These are phyloP conservation scores for Gyromitra esculenta DNA, from an alignment of 2,329 filamentous ascomycete genomes.

Conservation along the genomic window DNA sequence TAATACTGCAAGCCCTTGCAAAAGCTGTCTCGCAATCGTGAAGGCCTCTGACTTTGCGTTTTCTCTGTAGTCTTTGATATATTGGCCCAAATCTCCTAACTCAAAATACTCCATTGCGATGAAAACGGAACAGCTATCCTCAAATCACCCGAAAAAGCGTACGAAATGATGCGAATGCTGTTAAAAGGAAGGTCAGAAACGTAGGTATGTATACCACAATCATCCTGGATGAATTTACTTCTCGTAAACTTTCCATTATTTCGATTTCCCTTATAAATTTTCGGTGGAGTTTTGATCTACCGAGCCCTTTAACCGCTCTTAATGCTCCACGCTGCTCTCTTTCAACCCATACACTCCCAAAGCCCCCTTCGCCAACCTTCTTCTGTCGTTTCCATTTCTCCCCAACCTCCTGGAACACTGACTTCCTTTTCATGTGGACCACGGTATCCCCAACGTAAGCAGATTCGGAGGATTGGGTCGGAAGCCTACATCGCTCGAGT, in stretches of 20 bases:
- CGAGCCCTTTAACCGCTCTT: not conserved
- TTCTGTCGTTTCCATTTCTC: not conserved
- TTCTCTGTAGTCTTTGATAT: not conserved
- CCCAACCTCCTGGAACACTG: too few species aligned
- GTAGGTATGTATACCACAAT: not conserved
- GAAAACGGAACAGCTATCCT: not conserved
- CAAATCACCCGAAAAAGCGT: not conserved
- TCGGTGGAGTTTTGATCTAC: not conserved
- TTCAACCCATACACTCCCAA: not conserved
- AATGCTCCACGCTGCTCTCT: not conserved
- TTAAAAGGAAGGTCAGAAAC: not conserved
- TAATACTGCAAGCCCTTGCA: conserved; percentile 9
- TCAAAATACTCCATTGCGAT: conserved; percentile 3
- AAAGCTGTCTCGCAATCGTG: conserved; percentile 1
- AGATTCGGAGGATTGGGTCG: not conserved
- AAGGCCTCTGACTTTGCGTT: not conserved
- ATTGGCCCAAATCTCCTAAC: not conserved
- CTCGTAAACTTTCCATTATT: not conserved
- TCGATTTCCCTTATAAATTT: not conserved
- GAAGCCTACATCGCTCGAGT: not conserved
- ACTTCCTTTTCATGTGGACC: not conserved
- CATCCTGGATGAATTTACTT: not conserved
- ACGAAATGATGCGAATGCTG: conserved; percentile 9
- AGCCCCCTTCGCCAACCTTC: not conserved
- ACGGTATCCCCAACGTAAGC: not conserved